These are phyloP conservation scores for Sporothrix brasiliensis DNA, from an alignment of 2,329 filamentous ascomycete genomes.

Conservation along the genomic window DNA sequence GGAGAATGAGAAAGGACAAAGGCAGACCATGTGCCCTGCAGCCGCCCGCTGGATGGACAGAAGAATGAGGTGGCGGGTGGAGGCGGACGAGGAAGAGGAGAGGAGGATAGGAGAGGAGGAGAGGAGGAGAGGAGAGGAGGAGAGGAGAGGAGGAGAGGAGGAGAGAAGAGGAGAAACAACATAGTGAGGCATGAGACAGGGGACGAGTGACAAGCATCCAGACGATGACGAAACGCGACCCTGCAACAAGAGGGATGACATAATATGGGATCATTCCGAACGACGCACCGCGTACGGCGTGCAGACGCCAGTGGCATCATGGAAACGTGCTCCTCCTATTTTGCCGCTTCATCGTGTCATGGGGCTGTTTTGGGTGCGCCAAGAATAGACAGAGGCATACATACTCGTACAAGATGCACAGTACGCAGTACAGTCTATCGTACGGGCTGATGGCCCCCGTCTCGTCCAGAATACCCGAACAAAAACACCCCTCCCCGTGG, in stretches of 20 bases:
- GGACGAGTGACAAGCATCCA: neutral
- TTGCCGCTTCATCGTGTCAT: constrained; percentile 6
- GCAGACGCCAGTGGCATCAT: too few relatives aligned
- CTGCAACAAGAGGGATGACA: neutral
- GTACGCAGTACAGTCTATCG: too few relatives aligned
- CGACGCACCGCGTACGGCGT: too few relatives aligned
- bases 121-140: neutral
- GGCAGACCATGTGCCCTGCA: neutral
- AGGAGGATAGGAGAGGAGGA: neutral
- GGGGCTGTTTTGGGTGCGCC: neutral
- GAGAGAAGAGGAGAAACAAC: neutral
- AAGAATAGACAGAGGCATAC: neutral
- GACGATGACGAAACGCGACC: constrained; percentile 21
- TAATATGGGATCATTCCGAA: constrained; percentile 5
- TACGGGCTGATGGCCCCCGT: neutral
- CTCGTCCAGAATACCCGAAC: neutral
- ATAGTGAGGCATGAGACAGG: neutral
- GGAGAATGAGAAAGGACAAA: neutral
- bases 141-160: neutral
- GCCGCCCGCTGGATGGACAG: constrained; percentile 4
- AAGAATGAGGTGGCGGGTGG: neutral
- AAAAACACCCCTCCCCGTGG: constrained; percentile 5
- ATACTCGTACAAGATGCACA: too few relatives aligned
- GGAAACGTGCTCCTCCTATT: neutral
- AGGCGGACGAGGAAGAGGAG: neutral